Evolutionary conservation across 768 basidiomycete species (phyloP), one percentile per base, ranked within the genome.

Genomic region (Phanerochaete sordida): DNA sequence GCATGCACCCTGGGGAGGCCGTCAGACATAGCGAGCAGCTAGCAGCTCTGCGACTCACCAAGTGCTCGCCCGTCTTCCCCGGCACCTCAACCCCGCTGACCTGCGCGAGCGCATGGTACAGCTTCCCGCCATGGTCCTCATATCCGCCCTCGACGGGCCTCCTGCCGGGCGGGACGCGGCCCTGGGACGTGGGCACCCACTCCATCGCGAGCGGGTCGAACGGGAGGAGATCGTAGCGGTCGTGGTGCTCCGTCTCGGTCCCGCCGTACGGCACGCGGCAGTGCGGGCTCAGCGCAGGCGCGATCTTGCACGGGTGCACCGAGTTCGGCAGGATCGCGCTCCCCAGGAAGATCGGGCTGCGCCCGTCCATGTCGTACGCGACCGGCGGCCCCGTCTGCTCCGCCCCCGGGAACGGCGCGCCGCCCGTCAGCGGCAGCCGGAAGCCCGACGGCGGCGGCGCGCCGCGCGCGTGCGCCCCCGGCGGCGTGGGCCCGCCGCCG

Each of bases 301-400:
- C 84, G 65, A 93, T 83, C 77, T 93, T 94, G 81, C 91, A 93
- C 3, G 91, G 91, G 60, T 93, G 91, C 2, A 92, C 88, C 0
- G 85, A 84, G 61, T 76, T 64, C 9, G 57, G 76, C 68, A 91
- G 77, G 48, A 92, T 73, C 12, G 90, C 91, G 4, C 88, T 89
- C 15, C 90, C 91, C 31, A 94, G 64, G 74, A 79, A 94, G 60
- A 92, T 69, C 5, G 86, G 86, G 1, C 81, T 79, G 26, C 64
- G 60, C 1, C 84, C 82, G 65, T 88, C 84, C 1, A 75, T 70
- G 66, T 93, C 90, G 37, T 71, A 65, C 65, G 80, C 83, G 1
- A 83, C 79, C 0, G 89, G 81, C 1, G 61, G 73, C 21, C 35
- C 79, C 70, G 59, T 80, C 73, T 2, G 73, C 43, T 1, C 62